Base-by-base conservation (phyloP, 192 early-diverging fungal species). In the Coemansia sp. region DNA sequence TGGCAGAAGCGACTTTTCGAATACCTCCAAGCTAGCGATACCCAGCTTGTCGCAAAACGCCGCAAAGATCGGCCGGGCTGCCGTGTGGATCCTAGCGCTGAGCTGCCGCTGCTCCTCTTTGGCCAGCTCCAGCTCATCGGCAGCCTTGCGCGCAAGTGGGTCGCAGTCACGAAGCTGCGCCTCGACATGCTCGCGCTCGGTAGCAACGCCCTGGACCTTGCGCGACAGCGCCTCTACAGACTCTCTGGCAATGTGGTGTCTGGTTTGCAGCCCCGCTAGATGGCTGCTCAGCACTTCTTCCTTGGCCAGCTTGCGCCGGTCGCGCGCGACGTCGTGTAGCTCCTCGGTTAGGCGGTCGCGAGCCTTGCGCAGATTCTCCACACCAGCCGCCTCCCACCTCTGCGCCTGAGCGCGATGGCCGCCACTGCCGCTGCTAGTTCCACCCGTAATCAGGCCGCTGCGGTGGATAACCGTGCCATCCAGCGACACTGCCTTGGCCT, bases 381-480 rank as follows among this genome's bases (percentile, higher is more conserved):
- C 83, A 20, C 94, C 94, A 18, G 88, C 87, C 22, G 95, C 95
- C 53, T 97, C 91, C 95, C 95, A 98, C 40, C 91, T 74, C 53
- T 88, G 83, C 16, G 86, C 82, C 62, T 83, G 64, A 22, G 65
- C 58, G 6, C 74, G 61, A 64, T 66, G 69, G 47, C 70, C 27
- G 78, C 82, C 18, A 47, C 69, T 6, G 79, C 70, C 52, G 80
- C 75, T 50, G 63, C 78, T 81, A 38, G 85, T 74, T 4, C 92
- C 92, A 65, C 92, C 98, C 3, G 97, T 98, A 49, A 99, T 98
- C 71, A 98, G 81, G 32, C 98, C 98, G 58, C 89, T 95, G 67
- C 94, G 95, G 78, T 98, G 96, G 69, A 99, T 93, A 22, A 98
- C 86, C 1, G 90, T 92, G 32, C 97, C 97, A 70, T 98, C 97